Evolutionary conservation across 192 early-diverging fungal genomes (phyloP).

Genomic region (Lobosporangium transversale): DNA sequence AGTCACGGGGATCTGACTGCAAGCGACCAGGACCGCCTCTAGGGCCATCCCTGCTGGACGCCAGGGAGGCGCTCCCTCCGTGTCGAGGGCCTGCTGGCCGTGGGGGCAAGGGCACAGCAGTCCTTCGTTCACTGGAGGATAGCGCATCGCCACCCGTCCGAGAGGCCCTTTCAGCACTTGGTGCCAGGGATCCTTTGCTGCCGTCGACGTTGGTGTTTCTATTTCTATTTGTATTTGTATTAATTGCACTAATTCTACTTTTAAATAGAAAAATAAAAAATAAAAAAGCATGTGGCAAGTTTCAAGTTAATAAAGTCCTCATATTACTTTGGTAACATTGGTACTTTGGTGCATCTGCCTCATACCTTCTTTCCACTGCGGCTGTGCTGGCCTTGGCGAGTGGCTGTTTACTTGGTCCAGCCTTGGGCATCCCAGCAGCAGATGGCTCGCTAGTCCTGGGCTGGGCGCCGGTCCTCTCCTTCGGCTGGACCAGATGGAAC

Average conservation of each 20-base stretch:
- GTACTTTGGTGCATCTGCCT: no score
- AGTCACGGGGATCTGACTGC: not conserved
- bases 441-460: no score
- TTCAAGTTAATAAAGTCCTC: no score
- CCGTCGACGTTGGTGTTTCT: no score
- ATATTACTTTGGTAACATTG: no score
- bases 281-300: no score
- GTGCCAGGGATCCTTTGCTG: constrained; percentile 13
- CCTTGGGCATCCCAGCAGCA: no score
- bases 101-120: constrained; percentile 30
- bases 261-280: not conserved
- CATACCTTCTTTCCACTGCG: no score
- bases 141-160: constrained; percentile 18
- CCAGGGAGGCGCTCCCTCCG: not conserved
- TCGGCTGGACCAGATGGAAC: constrained; percentile 31
- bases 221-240: no score
- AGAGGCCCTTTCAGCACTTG: constrained; percentile 17
- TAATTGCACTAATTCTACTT: not conserved
- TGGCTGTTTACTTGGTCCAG: no score
- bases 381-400: no score
- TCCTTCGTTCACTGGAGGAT: constrained; percentile 18
- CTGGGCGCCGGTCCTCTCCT: no score
- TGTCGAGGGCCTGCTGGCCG: constrained; percentile 4
- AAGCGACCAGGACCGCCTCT: not conserved
- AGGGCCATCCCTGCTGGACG: not conserved